Evolutionary conservation across 768 basidiomycete genomes (phyloP), one percentile per base, ranked within the genome.

Genomic region (Psilocybe tampanensis): DNA sequence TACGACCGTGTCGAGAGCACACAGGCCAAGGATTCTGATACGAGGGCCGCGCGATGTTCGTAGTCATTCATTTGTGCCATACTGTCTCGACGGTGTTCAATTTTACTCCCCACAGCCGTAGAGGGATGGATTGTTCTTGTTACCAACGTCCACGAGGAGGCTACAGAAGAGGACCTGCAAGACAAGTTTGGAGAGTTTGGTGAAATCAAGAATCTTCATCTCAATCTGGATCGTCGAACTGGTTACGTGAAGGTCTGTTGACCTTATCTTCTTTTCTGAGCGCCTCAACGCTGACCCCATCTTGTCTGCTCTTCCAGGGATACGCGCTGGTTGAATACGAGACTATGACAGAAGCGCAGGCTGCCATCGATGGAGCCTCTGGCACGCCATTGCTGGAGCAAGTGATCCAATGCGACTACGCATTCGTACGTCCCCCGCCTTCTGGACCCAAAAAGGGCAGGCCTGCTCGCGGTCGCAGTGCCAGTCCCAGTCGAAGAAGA

Each of bases 61-160:
- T 82, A 19, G 29, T 29, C 4, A 29, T 29, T 9, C 51, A 47
- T 24, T 45, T 13, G 23, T 44, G 22, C n/a, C 13, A 4, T 19
- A 19, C n/a, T n/a, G 15, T 19, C 21, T 1, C 8, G 17, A 44
- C 29, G n/a, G 12, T 55, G 18, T 62, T 62, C 54, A 50, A 56
- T 24, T 58, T n/a, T 54, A 58, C 47, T 47, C 49, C 12, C 36
- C 12, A 22, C 69, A 99, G 96, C 96, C 50, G 94, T 99, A 11
- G 96, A 99, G 72, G 96, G 96, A 47, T 99, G 96, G 95, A 98
- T 99, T 54, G 92, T 99, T 44, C 81, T 98, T 52, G 94, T 96
- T 49, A 97, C 94, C 33, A 92, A 92, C 62, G 92, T 99, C 7
- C 96, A 99, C 68, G 97, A 98, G 73, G 97, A 99, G 71, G 92